Evolutionary conservation across 2,329 filamentous ascomycete species (phyloP), one percentile per base, ranked within the genome.

Genomic region (Paraphaeosphaeria minitans): DNA sequence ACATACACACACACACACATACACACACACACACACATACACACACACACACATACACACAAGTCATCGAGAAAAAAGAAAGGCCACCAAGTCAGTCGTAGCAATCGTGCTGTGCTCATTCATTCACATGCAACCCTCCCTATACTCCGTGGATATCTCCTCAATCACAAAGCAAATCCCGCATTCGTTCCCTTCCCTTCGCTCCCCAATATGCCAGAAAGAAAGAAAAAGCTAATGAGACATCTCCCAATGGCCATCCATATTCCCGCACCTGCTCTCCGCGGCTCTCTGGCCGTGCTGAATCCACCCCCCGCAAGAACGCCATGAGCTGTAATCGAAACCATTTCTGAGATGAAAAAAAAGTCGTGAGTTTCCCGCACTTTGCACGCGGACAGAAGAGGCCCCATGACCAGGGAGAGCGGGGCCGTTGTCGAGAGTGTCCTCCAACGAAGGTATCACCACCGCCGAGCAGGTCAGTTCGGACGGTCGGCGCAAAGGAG

Each of bases 311-410:
- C 35, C 48, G 31, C 56, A 54, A 50, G 50, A 66, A 66, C 65
- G 64, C 66, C 68, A 27, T 55, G 64, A 59, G 58, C 65, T 65
- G 56, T 58, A 61, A 57, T 58, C 46, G 48, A 61, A 61, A 62
- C 31, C 51, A 27, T 63, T 8, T 6, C 8, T 56, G 53, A 45
- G 57, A 56, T 45, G 21, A 52, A 33, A 48, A 29, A 31, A 31
- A 48, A 29, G 48, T 16, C 10, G 31, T 46, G 24, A 24, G 21
- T 27, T 22, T 31, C 29, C 24, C 24, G 6, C 24, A 27, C 6
- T 35, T 27, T 37, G 14, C 12, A 24, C 21, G 16, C 29, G n/a
- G 42, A 13, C 19, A 33, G 46, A 45, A 47, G 29, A 10, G 19
- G 10, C 14, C 55, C 55, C n/a, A 33, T 42, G 22, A 53, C 29